Evolutionary conservation across 2,329 filamentous ascomycete species (phyloP).

Genomic region (Lachnellula hyalina): DNA sequence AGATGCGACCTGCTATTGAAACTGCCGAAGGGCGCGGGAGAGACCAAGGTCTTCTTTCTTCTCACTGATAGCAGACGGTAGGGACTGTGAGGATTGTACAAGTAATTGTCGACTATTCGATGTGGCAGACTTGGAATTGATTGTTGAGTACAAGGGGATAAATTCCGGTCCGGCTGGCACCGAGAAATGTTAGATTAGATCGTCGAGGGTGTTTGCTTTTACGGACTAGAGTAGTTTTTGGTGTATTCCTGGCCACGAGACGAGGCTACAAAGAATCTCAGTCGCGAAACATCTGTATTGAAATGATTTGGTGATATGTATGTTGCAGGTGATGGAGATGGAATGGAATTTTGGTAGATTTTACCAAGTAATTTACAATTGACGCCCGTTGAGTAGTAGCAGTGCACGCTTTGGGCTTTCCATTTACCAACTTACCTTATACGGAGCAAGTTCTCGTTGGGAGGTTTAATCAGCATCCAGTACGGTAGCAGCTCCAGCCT

Average conservation of each 20-base stretch:
- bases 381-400: too few species aligned
- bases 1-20: slow-evolving; percentile 15
- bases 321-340: neutral
- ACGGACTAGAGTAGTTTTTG: neutral
- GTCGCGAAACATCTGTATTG: neutral
- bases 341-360: neutral
- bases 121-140: neutral
- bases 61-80: neutral
- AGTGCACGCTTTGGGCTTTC: too few species aligned
- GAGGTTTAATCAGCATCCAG: neutral
- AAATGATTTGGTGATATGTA: neutral
- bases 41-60: neutral
- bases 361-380: too few species aligned
- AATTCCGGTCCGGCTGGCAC: neutral
- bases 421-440: too few species aligned
- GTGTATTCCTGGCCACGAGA: neutral
- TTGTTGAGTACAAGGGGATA: neutral
- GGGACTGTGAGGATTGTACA: neutral
- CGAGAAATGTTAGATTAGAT: neutral
- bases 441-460: neutral
- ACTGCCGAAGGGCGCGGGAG: slow-evolving; percentile 5
- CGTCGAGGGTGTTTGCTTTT: neutral
- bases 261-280: neutral
- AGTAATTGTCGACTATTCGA: neutral
- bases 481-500: too few species aligned